Evolutionary conservation across 768 basidiomycete genomes (phyloP).

Genomic region (Termitomyces sp.): DNA sequence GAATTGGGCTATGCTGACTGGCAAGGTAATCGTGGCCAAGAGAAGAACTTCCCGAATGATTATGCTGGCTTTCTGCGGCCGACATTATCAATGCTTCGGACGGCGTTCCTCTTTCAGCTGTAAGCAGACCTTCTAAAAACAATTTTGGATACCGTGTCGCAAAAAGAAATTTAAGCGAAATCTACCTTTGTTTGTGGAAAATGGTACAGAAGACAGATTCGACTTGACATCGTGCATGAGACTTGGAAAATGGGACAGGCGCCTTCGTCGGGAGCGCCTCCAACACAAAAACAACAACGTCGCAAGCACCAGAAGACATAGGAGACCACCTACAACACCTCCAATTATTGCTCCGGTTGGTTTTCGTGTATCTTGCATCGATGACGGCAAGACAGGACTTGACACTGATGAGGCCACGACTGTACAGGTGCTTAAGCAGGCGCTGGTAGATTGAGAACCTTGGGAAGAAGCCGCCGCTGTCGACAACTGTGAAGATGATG

Average conservation of each 20-base stretch:
- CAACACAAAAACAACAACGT: not conserved
- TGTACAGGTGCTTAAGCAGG: too few species aligned
- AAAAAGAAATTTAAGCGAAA: not conserved
- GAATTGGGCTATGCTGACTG: not conserved
- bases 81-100: not conserved
- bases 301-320: not conserved
- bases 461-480: not conserved
- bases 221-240: not conserved
- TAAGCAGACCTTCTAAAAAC: not conserved
- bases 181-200: not conserved
- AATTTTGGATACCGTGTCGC: not conserved
- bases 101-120: not conserved
- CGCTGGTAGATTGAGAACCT: not conserved
- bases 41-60: not conserved
- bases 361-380: not conserved
- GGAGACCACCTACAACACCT: not conserved
- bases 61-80: not conserved
- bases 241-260: not conserved
- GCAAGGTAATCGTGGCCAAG: not conserved
- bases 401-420: too few species aligned
- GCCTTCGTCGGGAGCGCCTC: not conserved
- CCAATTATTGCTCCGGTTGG: not conserved
- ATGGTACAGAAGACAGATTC: not conserved
- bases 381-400: too few species aligned
- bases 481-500: not conserved